Conservation (phyloP, 2,329 filamentous ascomycete species). For the Stagonosporopsis cucurbitacearum region DNA sequence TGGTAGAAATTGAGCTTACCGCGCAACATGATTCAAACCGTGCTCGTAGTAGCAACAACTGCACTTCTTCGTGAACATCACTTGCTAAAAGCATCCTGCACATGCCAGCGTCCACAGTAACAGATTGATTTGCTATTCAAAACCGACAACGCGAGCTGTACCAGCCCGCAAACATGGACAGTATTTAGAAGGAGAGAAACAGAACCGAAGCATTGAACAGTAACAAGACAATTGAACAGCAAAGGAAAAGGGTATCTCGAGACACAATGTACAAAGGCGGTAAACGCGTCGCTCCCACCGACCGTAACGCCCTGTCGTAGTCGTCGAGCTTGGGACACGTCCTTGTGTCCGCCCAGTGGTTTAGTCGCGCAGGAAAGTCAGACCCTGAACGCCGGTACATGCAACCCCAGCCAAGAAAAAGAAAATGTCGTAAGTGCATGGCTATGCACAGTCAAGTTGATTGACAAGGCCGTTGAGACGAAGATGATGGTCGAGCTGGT, state of each 20-base stretch:
- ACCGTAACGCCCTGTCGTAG: conserved; percentile 23
- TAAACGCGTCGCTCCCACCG: conserved; percentile 22
- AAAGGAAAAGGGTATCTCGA: conserved; percentile 18
- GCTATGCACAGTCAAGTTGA: conserved; percentile 16
- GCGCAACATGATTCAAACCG: neutral
- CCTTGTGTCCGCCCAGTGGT: conserved; percentile 11
- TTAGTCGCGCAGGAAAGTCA: conserved; percentile 1
- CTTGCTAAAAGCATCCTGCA: neutral
- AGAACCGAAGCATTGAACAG: neutral
- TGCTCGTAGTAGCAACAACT: neutral
- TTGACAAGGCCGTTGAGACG: conserved; percentile 1
- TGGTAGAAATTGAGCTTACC: neutral
- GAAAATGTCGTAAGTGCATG: conserved; percentile 10
- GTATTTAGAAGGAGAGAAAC: neutral
- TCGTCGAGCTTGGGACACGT: conserved; percentile 17
- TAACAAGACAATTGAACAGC: neutral
- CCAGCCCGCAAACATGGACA: neutral
- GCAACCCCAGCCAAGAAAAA: neutral
- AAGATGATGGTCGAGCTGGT: neutral
- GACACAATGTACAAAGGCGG: conserved; percentile 18
- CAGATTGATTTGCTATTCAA: neutral
- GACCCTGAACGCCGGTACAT: conserved; percentile 11
- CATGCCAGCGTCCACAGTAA: neutral
- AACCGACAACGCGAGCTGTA: neutral
- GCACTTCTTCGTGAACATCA: neutral